Base-by-base conservation (phyloP, 176 grass and related monocot genomes). In the Raddia guianensis region DNA sequence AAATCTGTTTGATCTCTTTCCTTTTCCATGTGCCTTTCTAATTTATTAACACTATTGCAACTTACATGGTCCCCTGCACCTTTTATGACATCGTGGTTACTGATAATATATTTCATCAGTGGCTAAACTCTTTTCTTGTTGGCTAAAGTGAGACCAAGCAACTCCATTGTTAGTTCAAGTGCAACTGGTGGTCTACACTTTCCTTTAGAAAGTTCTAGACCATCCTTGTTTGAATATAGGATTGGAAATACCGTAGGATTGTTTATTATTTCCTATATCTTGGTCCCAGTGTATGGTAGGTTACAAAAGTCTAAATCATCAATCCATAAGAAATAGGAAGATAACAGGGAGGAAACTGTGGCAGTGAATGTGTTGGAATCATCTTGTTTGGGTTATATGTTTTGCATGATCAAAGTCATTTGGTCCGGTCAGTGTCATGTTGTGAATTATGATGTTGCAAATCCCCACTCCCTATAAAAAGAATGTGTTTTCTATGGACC, bases 111-210 rank as follows among this genome's bases (percentile, higher is more conserved):
- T 86, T 57, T 78, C 15, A 46, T 52, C 11, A 82, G 66, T 82
- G 77, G 50, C 45, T 89, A 46, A 67, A 82, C 68, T 77, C 59
- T 76, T 75, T 70, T 60, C 72, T 70, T 89, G 87, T 82, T 85
- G 78, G 72, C 44, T 72, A 85, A 85, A 89, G 83, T 72, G 78
- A 71, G 78, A 82, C 57, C 78, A 77, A 37, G 15, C 33, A 56
- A n/a, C 70, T 76, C 67, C 76, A 32, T 77, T 81, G 21, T 51
- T 12, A 58, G 58, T 73, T 52, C 37, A 56, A 71, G 33, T 76
- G 50, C 16, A 66, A 62, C 66, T 85, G 64, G 42, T 82, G 81
- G 57, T 16, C 72, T 75, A 15, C 13, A 68, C 20, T 90, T 82
- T 53, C 27, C 66, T 73, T 73, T 82, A 1, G 14, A 70, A 73